phyloP scores from a whole-genome alignment of 2,329 filamentous ascomycete species.

The Metarhizium rileyi region DNA sequence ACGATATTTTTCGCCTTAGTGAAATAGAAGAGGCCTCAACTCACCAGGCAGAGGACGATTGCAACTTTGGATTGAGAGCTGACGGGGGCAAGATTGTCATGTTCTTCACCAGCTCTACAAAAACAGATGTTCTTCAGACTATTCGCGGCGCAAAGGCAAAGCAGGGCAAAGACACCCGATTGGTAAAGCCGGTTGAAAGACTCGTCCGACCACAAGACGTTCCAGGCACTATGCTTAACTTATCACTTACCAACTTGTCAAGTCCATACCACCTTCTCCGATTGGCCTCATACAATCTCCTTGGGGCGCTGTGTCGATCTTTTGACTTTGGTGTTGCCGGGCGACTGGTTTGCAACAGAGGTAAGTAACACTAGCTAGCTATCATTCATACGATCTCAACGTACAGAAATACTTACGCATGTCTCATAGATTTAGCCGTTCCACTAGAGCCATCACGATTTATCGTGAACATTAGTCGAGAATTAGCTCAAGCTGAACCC shows the following conservation, averaged over 20 bases:
- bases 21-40: constrained; percentile 56
- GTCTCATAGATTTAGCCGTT: constrained; percentile 45
- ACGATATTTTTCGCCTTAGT: constrained; percentile 59
- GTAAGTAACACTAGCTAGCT: constrained; percentile 24
- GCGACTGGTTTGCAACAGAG: constrained; percentile 52
- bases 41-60: constrained; percentile 55
- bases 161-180: constrained; percentile 51
- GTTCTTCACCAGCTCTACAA: constrained; percentile 60
- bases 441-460: constrained; percentile 54
- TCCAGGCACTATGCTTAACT: constrained; percentile 57
- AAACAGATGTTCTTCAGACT: constrained; percentile 51
- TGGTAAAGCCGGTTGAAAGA: constrained; percentile 52
- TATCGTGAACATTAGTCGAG: constrained; percentile 55
- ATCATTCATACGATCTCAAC: background rate
- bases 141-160: constrained; percentile 55
- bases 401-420: background rate
- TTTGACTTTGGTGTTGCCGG: constrained; percentile 57
- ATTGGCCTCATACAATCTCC: constrained; percentile 56
- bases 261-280: constrained; percentile 51
- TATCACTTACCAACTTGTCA: constrained; percentile 56
- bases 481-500: constrained; percentile 52
- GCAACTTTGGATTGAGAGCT: constrained; percentile 55
- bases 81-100: constrained; percentile 63
- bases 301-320: constrained; percentile 56
- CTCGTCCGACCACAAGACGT: constrained; percentile 62